Evolutionary conservation across 148 eudicot genomes (phyloP).

Genomic region (Tetragonia tetragonoides): DNA sequence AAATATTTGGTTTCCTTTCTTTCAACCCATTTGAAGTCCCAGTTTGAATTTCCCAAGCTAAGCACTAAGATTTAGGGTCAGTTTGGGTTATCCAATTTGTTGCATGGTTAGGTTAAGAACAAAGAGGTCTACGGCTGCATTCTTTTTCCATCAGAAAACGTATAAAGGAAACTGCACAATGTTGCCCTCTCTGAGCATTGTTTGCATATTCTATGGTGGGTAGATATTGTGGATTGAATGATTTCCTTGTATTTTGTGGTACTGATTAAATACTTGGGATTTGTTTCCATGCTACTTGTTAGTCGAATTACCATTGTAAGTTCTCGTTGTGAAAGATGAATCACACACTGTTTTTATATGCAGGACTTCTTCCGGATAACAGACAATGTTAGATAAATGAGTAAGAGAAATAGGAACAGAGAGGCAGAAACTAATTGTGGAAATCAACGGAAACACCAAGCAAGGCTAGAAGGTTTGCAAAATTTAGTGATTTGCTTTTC

Average conservation of each 20-base stretch:
- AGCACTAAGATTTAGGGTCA: too few relatives aligned
- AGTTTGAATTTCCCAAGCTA: too few relatives aligned
- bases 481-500: not conserved
- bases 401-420: not conserved
- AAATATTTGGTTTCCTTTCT: not conserved
- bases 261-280: not conserved
- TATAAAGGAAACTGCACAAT: not conserved
- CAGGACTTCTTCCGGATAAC: not conserved
- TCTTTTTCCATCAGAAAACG: not conserved
- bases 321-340: not conserved
- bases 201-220: not conserved
- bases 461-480: conserved; percentile 13
- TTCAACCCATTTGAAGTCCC: not conserved
- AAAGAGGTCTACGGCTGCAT: not conserved
- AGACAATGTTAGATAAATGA: conserved; percentile 8
- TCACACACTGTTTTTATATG: not conserved
- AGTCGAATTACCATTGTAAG: not conserved
- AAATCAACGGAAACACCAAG: not conserved
- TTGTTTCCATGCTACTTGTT: not conserved
- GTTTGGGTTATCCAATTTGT: too few relatives aligned
- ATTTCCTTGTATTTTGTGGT: not conserved
- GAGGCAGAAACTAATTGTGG: not conserved
- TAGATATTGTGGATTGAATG: not conserved
- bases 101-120: too few relatives aligned
- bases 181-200: not conserved